These are phyloP conservation scores for Luffa acutangula DNA, from an alignment of 306 rosid genomes.

Conservation along the genomic window DNA sequence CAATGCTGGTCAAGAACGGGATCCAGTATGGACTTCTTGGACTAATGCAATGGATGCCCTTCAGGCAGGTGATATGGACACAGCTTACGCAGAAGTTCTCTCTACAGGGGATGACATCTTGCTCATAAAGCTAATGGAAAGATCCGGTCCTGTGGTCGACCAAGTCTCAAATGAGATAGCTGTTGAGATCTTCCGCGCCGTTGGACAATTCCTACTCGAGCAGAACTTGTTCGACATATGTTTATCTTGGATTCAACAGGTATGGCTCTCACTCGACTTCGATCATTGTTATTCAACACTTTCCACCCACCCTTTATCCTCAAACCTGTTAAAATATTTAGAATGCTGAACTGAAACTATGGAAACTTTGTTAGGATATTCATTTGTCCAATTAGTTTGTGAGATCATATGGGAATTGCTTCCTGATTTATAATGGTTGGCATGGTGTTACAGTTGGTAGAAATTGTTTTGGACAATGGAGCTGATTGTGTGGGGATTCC, in stretches of 20 bases:
- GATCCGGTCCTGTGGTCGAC: constrained; percentile 80
- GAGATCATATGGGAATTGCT: neutral
- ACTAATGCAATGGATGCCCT: constrained; percentile 87
- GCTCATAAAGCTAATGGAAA: constrained; percentile 90
- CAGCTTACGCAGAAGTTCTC: constrained; percentile 74
- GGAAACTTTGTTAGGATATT: neutral
- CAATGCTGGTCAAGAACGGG: constrained; percentile 58
- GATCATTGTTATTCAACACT: neutral
- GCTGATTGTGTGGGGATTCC: constrained; percentile 62
- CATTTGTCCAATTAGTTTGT: neutral
- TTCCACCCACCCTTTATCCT: neutral
- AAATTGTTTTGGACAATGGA: constrained; percentile 67
- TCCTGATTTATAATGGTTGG: neutral
- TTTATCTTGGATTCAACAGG: constrained; percentile 95
- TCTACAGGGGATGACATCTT: constrained; percentile 70
- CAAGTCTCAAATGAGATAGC: constrained; percentile 70
- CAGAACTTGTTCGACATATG: constrained; percentile 73
- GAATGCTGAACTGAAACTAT: neutral
- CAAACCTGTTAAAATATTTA: neutral
- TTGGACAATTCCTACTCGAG: constrained; percentile 65
- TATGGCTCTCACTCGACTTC: constrained; percentile 11
- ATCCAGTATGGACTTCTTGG: constrained; percentile 89
- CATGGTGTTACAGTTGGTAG: constrained; percentile 58
- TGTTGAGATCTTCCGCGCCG: constrained; percentile 56
- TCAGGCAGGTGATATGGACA: constrained; percentile 74